These are phyloP conservation scores for Raphanus raphanistrum DNA, from an alignment of 345 rosid genomes.

Conservation along the genomic window DNA sequence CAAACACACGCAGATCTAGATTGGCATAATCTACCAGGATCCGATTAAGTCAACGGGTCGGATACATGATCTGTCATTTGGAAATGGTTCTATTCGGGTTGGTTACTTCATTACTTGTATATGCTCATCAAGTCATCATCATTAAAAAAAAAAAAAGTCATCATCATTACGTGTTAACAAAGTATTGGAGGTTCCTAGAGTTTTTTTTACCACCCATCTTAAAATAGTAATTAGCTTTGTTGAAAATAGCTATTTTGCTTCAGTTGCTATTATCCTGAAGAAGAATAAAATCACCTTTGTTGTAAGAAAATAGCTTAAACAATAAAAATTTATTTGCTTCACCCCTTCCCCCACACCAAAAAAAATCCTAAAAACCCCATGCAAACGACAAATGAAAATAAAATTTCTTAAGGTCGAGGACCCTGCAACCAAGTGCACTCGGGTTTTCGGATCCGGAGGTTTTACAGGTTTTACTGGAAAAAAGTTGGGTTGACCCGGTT, in stretches of 20 bases:
- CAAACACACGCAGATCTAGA: neutral
- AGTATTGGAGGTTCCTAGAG: neutral
- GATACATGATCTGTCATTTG: neutral
- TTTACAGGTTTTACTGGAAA: conserved; percentile 47
- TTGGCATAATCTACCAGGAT: conserved; percentile 1
- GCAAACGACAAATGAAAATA: conserved; percentile 10
- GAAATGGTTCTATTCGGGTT: no score
- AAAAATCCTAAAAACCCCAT: neutral
- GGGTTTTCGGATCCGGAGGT: conserved; percentile 57
- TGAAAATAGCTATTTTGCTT: conserved; percentile 27
- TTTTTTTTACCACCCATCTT: neutral
- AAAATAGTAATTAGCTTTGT: conserved; percentile 21
- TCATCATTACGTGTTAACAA: neutral
- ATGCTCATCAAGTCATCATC: neutral
- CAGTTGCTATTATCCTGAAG: conserved; percentile 9
- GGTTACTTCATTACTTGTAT: no score
- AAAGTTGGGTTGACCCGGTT: conserved; percentile 42
- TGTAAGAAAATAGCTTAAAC: conserved; percentile 27
- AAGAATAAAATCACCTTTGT: neutral
- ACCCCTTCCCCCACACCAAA: no score
- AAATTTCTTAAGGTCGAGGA: conserved; percentile 17
- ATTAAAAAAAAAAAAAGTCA: no score
- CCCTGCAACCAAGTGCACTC: conserved; percentile 45
- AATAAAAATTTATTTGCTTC: neutral
- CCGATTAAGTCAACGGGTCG: conserved; percentile 11